Evolutionary conservation across 2,329 filamentous ascomycete species (phyloP).

Genomic region (Ascosphaera acerosa): DNA sequence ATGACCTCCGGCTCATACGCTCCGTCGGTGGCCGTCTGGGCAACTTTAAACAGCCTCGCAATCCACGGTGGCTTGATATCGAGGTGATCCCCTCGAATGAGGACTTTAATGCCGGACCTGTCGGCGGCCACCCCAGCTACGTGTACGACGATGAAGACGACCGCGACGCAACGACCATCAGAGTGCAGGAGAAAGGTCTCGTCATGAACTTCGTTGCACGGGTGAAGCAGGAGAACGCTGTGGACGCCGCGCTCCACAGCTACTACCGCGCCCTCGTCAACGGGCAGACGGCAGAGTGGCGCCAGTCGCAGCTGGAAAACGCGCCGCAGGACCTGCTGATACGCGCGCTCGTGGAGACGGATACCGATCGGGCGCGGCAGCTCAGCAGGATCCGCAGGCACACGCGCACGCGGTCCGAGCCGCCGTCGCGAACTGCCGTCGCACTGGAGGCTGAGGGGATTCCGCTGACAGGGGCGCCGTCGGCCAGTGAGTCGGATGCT

Average conservation of each 20-base stretch:
- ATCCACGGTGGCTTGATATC: conserved; percentile 39
- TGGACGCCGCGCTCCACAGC: neutral
- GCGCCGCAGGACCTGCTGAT: neutral
- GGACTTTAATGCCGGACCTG: conserved; percentile 30
- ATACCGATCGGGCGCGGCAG: conserved; percentile 1
- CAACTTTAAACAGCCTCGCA: conserved; percentile 13
- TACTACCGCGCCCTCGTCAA: conserved; percentile 2
- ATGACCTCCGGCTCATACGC: conserved; percentile 38
- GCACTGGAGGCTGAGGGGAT: no score
- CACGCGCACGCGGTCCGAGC: conserved; percentile 7
- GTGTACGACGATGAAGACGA: no score
- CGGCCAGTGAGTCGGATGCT: conserved; percentile 11
- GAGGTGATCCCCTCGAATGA: conserved; percentile 33
- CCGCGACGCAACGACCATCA: conserved; percentile 39
- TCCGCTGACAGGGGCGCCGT: no score
- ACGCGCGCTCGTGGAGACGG: neutral
- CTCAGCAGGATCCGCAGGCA: conserved; percentile 4
- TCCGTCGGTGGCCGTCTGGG: conserved; percentile 20
- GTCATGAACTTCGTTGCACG: conserved; percentile 46
- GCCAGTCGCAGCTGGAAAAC: neutral
- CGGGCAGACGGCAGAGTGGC: conserved; percentile 3
- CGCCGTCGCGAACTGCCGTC: no score
- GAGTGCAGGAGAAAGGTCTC: conserved; percentile 37
- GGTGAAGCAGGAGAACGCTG: conserved; percentile 21
- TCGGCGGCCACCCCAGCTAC: no score